Percentiles rank a stretch among this genome's conserved stretches.
Conservation (phyloP, 2,329 filamentous ascomycete genomes). For the Onygenales sp. region DNA sequence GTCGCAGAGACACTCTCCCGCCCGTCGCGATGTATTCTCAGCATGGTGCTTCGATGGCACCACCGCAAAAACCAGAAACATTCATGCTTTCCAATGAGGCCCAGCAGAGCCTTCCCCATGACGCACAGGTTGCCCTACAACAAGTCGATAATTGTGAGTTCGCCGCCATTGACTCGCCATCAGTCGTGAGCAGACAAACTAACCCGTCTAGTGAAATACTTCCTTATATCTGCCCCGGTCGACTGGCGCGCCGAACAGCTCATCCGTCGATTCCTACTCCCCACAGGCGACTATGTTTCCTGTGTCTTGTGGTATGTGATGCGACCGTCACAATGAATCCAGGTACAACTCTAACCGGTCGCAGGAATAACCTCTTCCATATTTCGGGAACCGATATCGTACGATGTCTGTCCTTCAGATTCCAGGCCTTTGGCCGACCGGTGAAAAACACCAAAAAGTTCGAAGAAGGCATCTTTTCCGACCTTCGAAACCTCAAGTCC, state of each 20-base stretch:
- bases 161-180: background rate
- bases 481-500: conserved; percentile 94
- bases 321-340: background rate
- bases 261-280: conserved; percentile 87
- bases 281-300: conserved; percentile 96
- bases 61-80: conserved; percentile 93
- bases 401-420: conserved; percentile 92
- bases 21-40: conserved; percentile 62
- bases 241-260: conserved; percentile 97
- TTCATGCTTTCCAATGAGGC: conserved; percentile 98
- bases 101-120: conserved; percentile 89
- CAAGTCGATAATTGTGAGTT: conserved; percentile 93
- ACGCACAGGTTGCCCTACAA: conserved; percentile 93
- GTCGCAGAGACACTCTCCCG: background rate
- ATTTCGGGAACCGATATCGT: conserved; percentile 99
- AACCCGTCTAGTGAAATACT: conserved; percentile 75
- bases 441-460: conserved; percentile 99
- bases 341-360: conserved; percentile 3
- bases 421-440: conserved; percentile 94
- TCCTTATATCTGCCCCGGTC: conserved; percentile 95
- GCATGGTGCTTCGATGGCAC: conserved; percentile 72
- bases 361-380: conserved; percentile 95
- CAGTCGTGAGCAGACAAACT: background rate
- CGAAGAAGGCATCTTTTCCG: conserved; percentile 98
- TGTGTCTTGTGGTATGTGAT: conserved; percentile 75